Base-by-base conservation (phyloP, 768 basidiomycete species). In the Tricholoma sp. region DNA sequence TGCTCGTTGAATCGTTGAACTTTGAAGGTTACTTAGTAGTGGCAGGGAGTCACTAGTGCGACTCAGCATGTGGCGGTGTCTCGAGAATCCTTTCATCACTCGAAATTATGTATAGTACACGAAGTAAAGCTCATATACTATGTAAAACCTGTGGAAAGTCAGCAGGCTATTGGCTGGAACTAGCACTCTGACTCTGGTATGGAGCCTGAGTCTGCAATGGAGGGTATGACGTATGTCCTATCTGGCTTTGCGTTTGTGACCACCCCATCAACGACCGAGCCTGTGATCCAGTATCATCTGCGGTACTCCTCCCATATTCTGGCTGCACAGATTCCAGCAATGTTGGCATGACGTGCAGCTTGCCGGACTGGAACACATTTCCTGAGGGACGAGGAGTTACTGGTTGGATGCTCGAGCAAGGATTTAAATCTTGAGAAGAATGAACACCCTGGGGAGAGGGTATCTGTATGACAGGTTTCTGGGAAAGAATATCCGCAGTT, bases 151-250 rank as follows among this genome's bases (percentile, higher is more conserved):
- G 22, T 41, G 50, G 24, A n/a, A n/a, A n/a, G n/a, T 54, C 18
- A 50, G 5, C 14, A 52, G 29, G 21, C 62, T 55, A 66, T 54
- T 73, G 70, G 57, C 68, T 71, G 58, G 69, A 64, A 57, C 41
- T 43, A 19, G 41, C 19, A 19, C 66, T 74, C 64, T 80, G 81
- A 60, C 82, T 83, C 39, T 70, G 67, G 59, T 83, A 83, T 4
- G 79, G 78, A 27, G 82, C 81, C 62, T 84, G 83, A 1, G 82
- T 82, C 61, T 78, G 81, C 43, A 82, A 64, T 27, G 74, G 66
- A 18, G 66, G 70, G 54, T 76, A 74, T 10, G 70, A 72, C n/a
- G 56, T 55, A 16, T 66, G 67, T 41, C 70, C 60, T 37, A 61
- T 58, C 39, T 62, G 59, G 4, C 62, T 54, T 49, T 64, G 61